These are phyloP conservation scores for Fraxinus americana DNA, from an alignment of 257 asterid genomes.

Conservation along the genomic window DNA sequence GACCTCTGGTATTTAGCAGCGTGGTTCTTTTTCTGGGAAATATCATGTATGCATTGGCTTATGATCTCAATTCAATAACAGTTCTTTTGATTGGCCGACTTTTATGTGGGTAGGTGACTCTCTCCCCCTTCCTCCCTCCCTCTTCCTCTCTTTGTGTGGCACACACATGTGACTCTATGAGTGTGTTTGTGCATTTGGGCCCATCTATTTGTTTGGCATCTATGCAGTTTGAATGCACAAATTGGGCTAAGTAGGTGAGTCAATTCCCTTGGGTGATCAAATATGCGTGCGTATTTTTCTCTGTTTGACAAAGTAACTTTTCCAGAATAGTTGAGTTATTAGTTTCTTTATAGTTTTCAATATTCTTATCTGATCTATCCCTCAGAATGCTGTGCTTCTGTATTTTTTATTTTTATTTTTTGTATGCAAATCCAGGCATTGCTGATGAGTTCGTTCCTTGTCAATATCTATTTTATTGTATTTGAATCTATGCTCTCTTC, in stretches of 20 bases:
- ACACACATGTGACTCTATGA: background rate
- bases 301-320: background rate
- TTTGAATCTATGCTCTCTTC: background rate
- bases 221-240: background rate
- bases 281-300: background rate
- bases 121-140: background rate
- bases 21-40: slow-evolving; percentile 47
- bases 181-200: background rate
- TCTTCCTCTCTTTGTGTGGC: background rate
- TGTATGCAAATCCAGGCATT: background rate
- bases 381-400: background rate
- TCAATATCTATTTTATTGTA: background rate
- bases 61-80: slow-evolving; percentile 48
- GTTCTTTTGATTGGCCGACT: slow-evolving; percentile 51
- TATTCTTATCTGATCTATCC: background rate
- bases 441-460: background rate
- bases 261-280: background rate
- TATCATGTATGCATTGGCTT: slow-evolving; percentile 54
- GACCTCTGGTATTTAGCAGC: slow-evolving; percentile 57
- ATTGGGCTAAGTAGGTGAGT: background rate
- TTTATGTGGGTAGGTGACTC: slow-evolving; percentile 46
- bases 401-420: background rate
- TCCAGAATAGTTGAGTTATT: background rate
- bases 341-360: background rate
- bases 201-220: background rate